Conservation (phyloP, 2,329 filamentous ascomycete species). For the Grosmannia serpens region DNA sequence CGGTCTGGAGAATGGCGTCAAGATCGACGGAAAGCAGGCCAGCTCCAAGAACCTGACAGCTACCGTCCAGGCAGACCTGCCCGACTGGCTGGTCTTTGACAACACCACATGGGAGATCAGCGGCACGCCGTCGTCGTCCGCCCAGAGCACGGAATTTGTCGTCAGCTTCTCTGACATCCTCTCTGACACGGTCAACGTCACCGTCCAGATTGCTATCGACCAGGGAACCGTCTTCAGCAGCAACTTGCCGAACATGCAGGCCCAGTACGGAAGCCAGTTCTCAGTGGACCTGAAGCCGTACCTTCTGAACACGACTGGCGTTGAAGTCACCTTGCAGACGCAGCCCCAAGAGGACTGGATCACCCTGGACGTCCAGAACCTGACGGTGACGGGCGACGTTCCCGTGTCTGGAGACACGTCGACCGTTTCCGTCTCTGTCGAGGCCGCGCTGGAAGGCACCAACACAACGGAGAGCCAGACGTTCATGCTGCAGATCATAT, state of each 20-base stretch:
- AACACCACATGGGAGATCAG: conserved; percentile 46
- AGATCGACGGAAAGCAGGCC: conserved; percentile 44
- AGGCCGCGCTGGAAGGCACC: conserved; percentile 22
- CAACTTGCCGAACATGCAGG: conserved; percentile 26
- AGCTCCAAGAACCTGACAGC: conserved; percentile 20
- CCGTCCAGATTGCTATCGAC: conserved; percentile 26
- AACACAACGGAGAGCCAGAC: conserved; percentile 24
- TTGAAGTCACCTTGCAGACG: conserved; percentile 24
- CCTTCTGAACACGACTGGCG: conserved; percentile 27
- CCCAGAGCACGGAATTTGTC: conserved; percentile 49
- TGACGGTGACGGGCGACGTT: conserved; percentile 28
- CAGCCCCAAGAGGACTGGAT: conserved; percentile 32
- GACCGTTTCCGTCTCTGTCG: conserved; percentile 16
- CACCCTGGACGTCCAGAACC: conserved; percentile 19
- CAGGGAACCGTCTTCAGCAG: conserved; percentile 26
- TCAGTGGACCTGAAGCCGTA: conserved; percentile 30
- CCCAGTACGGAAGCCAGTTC: conserved; percentile 29
- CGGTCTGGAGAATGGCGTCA: conserved; percentile 37
- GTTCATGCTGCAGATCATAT: conserved; percentile 25
- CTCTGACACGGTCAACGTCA: conserved; percentile 46
- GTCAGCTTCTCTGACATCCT: conserved; percentile 49
- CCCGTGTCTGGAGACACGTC: conserved; percentile 22
- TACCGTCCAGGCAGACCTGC: conserved; percentile 40
- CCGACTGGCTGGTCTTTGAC: conserved; percentile 61
- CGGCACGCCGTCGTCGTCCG: conserved; percentile 51